Evolutionary conservation across 352 stramenopile genomes (phyloP), one percentile per base, ranked within the genome.

Genomic region (Elongisporangium senticosum): DNA sequence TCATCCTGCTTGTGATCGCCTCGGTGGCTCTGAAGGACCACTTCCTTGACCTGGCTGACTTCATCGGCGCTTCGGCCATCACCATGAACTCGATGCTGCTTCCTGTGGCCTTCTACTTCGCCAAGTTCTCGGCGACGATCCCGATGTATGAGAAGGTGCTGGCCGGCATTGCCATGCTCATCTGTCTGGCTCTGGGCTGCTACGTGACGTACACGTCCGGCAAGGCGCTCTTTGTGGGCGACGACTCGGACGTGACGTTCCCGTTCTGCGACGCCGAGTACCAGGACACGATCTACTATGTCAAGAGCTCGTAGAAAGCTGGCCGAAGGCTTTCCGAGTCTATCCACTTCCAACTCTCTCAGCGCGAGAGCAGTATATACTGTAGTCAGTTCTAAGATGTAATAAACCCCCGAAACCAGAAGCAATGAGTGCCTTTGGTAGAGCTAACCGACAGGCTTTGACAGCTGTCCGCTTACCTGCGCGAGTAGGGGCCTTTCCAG

Each of bases 241-340:
- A 64, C n/a, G 54, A 63, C 28, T 28, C 56, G 7, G 77, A 70
- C 19, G 64, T 72, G 22, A 68, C 62, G 19, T 89, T 89, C 61
- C 74, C 72, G 24, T 89, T 83, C 65, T 89, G 79, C 65, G 49
- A 75, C n/a, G 65, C 61, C 4, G 64, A 74, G 63, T 72, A 70
- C 62, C 71, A 88, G 61, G 59, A 61, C n/a, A 60, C 74, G 22
- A 55, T 68, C 55, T 88, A 83, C 63, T 86, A 75, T 49, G 39
- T 61, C 49, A 33, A 39, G n/a, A 66, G 62, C 64, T 72, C 40
- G 8, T 43, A 43, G 33, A 43, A 63, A 71, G 33, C 33, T 43
- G 33, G 33, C 11, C 11, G 33, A 43, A 43, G 33, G 33, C 13
- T 43, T 43, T 43, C 33, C 7, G 28, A 39, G 28, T 39, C 33